A percentile compares a stretch with the other conserved stretches of the same genome.
These are phyloP conservation scores for Zygnema cylindricum DNA, from an alignment of 139 green algal species.

Conservation along the genomic window DNA sequence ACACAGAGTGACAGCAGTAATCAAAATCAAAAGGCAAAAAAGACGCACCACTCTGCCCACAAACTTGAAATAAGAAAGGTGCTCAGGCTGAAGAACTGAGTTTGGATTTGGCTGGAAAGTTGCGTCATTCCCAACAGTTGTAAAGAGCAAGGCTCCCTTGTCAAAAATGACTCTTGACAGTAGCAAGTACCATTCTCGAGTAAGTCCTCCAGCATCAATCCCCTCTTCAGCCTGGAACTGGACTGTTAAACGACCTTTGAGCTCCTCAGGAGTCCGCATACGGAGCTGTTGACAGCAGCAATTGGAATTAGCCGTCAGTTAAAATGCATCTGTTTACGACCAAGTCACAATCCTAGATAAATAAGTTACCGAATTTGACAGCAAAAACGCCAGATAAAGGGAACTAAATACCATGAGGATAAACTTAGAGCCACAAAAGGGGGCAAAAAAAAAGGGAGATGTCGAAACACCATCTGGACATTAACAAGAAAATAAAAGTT, in stretches of 20 bases:
- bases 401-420: too few relatives aligned
- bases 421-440: too few relatives aligned
- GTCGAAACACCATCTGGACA: too few relatives aligned
- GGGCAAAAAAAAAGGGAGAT: too few relatives aligned
- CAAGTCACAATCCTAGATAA: background rate
- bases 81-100: constrained; percentile 81
- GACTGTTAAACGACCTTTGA: constrained; percentile 74
- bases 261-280: constrained; percentile 78
- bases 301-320: too few relatives aligned
- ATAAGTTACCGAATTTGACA: background rate
- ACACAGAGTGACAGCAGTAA: too few relatives aligned
- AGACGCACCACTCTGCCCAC: constrained; percentile 65
- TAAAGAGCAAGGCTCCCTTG: constrained; percentile 60
- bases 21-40: background rate
- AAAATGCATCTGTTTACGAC: too few relatives aligned
- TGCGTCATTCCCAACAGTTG: constrained; percentile 64
- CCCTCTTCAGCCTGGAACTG: constrained; percentile 88
- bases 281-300: constrained; percentile 83
- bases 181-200: constrained; percentile 94
- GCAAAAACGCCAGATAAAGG: background rate
- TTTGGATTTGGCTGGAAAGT: constrained; percentile 98
- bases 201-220: constrained; percentile 94
- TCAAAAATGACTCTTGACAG: constrained; percentile 94
- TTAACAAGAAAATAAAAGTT: too few relatives aligned
- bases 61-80: constrained; percentile 96